Base-by-base conservation (phyloP, 2,329 filamentous ascomycete genomes). In the Aspergillus transmontanensis region DNA sequence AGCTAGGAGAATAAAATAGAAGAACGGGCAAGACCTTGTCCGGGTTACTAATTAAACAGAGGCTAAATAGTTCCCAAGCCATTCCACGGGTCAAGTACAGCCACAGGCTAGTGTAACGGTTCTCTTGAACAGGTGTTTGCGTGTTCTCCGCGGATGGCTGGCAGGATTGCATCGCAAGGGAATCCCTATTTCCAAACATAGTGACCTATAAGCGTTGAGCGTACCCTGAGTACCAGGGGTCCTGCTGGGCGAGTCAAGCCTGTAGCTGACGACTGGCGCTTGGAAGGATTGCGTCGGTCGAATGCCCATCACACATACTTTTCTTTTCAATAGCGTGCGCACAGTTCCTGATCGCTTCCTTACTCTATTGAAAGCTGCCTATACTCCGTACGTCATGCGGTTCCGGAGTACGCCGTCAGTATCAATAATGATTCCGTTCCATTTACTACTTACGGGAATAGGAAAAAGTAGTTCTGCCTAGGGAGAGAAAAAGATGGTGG, bases 71-170 rank as follows among this genome's bases (percentile, higher is more conserved):
- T 51, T 32, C 7, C 26, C 32, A 51, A 30, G 28, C 11, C 19
- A 32, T 32, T 51, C 28, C 48, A 32, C 28, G 28, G 48, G 4
- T 51, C 16, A 9, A 32, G 48, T 32, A n/a, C 48, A 51, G 48
- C 28, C 16, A 51, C 28, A 10, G 28, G 21, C 14, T 51, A 51
- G 48, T 51, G 28, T 34, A 51, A 51, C 48, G 48, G 48, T 12
- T 14, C 28, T 51, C 48, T 51, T 51, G 48, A 51, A 51, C 48
- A 51, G 48, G 48, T 51, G 48, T 51, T 51, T 51, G 48, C 48
- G 48, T 32, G 48, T 32, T 32, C 26, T n/a, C 28, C 4, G 48
- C 28, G 48, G 48, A 48, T 26, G 45, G 21, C 45, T 48, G 45
- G 48, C 48, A 34, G 28, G 28, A 32, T 19, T n/a, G 28, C 21